Evolutionary conservation across 768 basidiomycete genomes (phyloP), one percentile per base, ranked within the genome.

Genomic region (Leccinellum rugosiceps): DNA sequence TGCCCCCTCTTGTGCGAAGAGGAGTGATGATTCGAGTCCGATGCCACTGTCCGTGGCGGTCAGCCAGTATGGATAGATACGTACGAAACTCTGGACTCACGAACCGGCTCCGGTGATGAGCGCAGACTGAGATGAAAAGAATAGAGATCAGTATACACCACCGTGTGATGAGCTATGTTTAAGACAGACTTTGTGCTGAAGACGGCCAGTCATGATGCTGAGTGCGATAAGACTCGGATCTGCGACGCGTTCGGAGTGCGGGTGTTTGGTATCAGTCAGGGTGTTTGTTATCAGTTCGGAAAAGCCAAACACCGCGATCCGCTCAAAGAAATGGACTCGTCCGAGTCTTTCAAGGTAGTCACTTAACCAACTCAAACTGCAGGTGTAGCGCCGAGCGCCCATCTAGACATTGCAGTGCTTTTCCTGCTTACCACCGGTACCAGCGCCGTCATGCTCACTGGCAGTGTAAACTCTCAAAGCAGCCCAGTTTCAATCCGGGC

Each of bases 1-100:
- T n/a, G 94, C 94, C 25, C 96, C 95, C 72, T 99, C 97, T 60
- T 84, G 82, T 2, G 96, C 96, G 71, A 99, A 99, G 47, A 98
- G 82, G 58, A 98, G 80, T n/a, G 94, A 86, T 0, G 94, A 90
- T 76, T 99, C 94, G 49, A 98, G 83, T 26, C 97, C 97, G 72
- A 99, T 97, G 1, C 97, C 97, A 55, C 95, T 98, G 72, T 98
- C 72, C 31, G 28, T 19, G 56, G 61, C 63, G 52, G 53, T 62
- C 51, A 55, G 62, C 23, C 55, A 17, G 15, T 13, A 55, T 51
- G 25, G 45, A 48, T 41, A 19, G 10, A 15, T n/a, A 46, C 32
- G 14, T 34, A 19, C 11, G 23, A 21, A 47, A 46, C 23, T 0
- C 13, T 6, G 21, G 14, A 78, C 91, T 77, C 68, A 94, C 92